A percentile compares a stretch with the other conserved stretches of the same genome.
phyloP scores from a whole-genome alignment of 1,284 basidiomycete genomes.

The Cryptococcus sp. region DNA sequence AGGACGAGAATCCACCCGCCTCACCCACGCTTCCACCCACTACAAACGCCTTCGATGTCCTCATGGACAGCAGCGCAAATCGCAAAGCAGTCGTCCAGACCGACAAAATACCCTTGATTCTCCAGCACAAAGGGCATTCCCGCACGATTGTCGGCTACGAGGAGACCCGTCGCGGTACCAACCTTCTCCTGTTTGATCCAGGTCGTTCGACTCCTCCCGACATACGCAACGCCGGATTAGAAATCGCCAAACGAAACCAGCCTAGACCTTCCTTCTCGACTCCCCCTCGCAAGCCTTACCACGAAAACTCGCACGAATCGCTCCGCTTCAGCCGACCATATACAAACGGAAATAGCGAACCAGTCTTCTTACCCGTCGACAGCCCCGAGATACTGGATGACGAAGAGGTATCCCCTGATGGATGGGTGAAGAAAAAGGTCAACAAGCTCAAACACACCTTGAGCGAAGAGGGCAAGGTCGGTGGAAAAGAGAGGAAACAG shows the following conservation, averaged over 20 bases:
- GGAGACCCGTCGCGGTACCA: conserved; percentile 54
- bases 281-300: conserved; percentile 5
- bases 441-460: conserved; percentile 2
- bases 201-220: conserved; percentile 54
- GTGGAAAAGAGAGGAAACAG: conserved; percentile 15
- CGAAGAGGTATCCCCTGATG: conserved; percentile 31
- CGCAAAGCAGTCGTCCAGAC: conserved; percentile 50
- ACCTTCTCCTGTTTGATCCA: conserved; percentile 71
- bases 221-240: conserved; percentile 39
- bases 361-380: not conserved
- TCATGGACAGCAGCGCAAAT: conserved; percentile 23
- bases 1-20: not conserved
- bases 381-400: conserved; percentile 16
- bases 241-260: conserved; percentile 7
- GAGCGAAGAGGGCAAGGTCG: not conserved
- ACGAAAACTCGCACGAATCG: conserved; percentile 20
- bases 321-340: conserved; percentile 22
- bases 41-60: conserved; percentile 18
- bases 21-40: not conserved
- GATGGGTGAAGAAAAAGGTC: conserved; percentile 40
- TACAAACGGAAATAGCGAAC: conserved; percentile 22
- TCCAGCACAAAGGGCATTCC: conserved; percentile 72
- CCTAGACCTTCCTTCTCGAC: not conserved
- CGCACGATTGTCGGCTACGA: conserved; percentile 79
- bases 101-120: conserved; percentile 66